Evolutionary conservation across 345 rosid genomes (phyloP).

Genomic region (Adansonia digitata): DNA sequence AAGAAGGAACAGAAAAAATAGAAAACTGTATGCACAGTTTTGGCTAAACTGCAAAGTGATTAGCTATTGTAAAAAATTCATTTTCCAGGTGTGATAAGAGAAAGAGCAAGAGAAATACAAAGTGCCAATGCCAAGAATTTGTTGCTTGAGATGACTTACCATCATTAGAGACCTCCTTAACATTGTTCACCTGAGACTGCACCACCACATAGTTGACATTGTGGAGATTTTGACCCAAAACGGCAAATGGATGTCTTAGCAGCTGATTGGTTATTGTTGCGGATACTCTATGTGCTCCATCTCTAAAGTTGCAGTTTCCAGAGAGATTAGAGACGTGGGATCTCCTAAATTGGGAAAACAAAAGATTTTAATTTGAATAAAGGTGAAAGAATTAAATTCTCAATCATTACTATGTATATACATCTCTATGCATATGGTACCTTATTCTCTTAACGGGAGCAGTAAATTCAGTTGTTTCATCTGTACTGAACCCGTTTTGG

Average conservation of each 20-base stretch:
- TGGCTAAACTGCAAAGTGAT: constrained; percentile 1
- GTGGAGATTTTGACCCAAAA: constrained; percentile 47
- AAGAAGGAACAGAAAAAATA: constrained; percentile 4
- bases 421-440: constrained; percentile 22
- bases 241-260: constrained; percentile 58
- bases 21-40: neutral
- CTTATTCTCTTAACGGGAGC: constrained; percentile 53
- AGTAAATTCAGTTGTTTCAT: constrained; percentile 36
- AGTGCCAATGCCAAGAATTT: neutral
- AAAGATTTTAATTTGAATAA: neutral
- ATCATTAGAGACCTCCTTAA: constrained; percentile 34
- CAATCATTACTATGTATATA: neutral
- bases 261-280: constrained; percentile 40
- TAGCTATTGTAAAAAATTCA: neutral
- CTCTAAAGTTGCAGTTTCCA: constrained; percentile 37
- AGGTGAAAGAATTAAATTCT: too few species aligned
- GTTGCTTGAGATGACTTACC: constrained; percentile 31
- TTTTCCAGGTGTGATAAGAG: constrained; percentile 15
- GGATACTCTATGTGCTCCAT: constrained; percentile 46
- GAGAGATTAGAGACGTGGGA: constrained; percentile 48
- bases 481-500: constrained; percentile 34
- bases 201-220: constrained; percentile 16
- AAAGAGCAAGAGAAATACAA: neutral
- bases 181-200: constrained; percentile 28
- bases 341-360: constrained; percentile 44